Percentiles rank a stretch among this genome's conserved stretches.
phyloP scores from a whole-genome alignment of 2,329 filamentous ascomycete genomes.

The Erysiphe pulchra region DNA sequence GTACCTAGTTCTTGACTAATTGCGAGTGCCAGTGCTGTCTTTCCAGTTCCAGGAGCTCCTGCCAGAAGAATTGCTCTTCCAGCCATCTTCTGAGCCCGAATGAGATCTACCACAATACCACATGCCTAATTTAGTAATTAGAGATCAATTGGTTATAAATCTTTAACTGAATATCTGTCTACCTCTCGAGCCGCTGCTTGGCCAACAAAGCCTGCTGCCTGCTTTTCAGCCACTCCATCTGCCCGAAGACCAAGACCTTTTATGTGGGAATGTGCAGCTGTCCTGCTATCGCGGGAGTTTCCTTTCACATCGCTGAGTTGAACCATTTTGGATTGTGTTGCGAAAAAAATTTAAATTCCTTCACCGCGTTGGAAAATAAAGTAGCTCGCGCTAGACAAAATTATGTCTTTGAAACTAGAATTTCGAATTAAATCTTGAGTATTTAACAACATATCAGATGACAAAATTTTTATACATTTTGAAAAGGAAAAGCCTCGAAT shows the following conservation, averaged over 20 bases:
- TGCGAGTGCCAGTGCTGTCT: constrained; percentile 84
- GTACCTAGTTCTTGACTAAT: constrained; percentile 93
- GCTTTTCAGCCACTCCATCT: constrained; percentile 64
- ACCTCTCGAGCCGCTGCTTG: constrained; percentile 77
- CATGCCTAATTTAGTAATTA: constrained; percentile 42
- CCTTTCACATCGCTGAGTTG: constrained; percentile 87
- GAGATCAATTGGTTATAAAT: constrained; percentile 24
- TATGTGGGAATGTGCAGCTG: constrained; percentile 93
- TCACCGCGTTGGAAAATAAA: no score
- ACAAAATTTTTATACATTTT: no score
- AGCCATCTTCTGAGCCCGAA: constrained; percentile 92
- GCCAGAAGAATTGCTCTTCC: constrained; percentile 81
- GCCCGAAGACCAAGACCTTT: constrained; percentile 69
- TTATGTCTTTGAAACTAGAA: no score
- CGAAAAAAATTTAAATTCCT: not conserved
- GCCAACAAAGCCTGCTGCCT: constrained; percentile 67
- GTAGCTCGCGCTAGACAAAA: no score
- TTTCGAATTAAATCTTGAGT: no score
- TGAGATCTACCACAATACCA: constrained; percentile 85
- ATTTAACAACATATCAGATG: no score
- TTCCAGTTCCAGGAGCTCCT: constrained; percentile 85
- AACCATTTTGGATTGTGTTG: constrained; percentile 31
- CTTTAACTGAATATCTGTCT: constrained; percentile 9
- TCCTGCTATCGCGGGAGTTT: constrained; percentile 84
- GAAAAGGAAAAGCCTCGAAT: no score